Percentiles rank a stretch among this genome's conserved stretches.
These are phyloP conservation scores for Ichthyophthirius multifiliis DNA, from an alignment of 169 alveolate genomes.

Conservation along the genomic window DNA sequence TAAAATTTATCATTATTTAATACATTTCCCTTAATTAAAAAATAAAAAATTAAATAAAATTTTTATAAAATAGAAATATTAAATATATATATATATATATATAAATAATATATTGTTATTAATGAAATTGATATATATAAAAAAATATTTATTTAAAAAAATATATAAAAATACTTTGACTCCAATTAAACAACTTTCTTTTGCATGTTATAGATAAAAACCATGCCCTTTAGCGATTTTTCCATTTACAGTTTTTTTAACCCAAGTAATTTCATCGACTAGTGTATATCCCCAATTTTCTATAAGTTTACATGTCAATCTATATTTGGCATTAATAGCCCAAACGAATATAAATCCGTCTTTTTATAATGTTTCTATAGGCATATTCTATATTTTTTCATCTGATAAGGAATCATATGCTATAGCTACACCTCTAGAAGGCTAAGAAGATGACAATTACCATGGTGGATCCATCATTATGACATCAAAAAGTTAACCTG, in stretches of 20 bases:
- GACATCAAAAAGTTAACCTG: constrained; percentile 68
- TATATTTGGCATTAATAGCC: constrained; percentile 28
- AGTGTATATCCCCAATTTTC: constrained; percentile 53
- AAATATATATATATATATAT: too few relatives aligned
- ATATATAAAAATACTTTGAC: constrained; percentile 39
- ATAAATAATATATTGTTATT: too few relatives aligned
- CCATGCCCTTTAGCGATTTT: constrained; percentile 79
- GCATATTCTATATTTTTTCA: constrained; percentile 44
- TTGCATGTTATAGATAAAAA: constrained; percentile 68
- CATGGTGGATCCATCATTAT: constrained; percentile 80
- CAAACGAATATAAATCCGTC: constrained; percentile 48
- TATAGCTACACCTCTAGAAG: constrained; percentile 62
- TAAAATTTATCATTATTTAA: constrained; percentile 8
- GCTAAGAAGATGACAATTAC: constrained; percentile 52
- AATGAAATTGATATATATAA: too few relatives aligned
- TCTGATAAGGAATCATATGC: constrained; percentile 54
- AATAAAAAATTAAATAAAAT: background rate
- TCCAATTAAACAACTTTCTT: constrained; percentile 74
- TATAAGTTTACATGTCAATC: constrained; percentile 35
- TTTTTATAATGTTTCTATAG: constrained; percentile 27
- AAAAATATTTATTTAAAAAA: too few relatives aligned
- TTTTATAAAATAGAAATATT: too few relatives aligned
- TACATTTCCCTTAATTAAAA: background rate
- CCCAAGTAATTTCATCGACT: constrained; percentile 75
- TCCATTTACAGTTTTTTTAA: constrained; percentile 72